Conservation (phyloP, 1,284 basidiomycete species). For the Austroboletus rostrupii region DNA sequence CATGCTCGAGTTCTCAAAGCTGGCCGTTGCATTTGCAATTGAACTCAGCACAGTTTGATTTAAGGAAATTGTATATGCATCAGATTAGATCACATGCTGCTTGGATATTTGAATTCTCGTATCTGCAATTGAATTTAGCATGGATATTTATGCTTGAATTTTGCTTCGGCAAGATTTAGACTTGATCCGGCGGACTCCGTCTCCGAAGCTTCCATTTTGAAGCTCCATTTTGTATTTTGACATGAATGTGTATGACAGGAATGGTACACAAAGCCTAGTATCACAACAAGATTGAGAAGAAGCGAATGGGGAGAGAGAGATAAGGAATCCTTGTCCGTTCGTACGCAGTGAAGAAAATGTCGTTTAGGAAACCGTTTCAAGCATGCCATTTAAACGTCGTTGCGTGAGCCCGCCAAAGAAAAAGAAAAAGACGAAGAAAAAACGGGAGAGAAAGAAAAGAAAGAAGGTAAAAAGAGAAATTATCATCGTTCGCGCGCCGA, state of each 20-base stretch:
- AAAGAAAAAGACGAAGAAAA: not conserved
- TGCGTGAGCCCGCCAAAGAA: not conserved
- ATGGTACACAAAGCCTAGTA: not conserved
- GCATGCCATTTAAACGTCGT: no score
- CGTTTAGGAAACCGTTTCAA: no score
- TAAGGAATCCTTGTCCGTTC: no score
- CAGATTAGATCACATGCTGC: no score
- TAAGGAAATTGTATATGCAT: no score
- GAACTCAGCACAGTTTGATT: constrained; percentile 58
- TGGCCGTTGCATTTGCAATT: constrained; percentile 80
- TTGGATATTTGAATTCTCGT: no score
- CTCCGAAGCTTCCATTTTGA: not conserved
- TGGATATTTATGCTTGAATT: no score
- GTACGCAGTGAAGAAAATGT: no score
- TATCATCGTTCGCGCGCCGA: not conserved
- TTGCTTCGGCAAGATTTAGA: no score
- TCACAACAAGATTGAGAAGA: not conserved
- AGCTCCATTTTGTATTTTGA: not conserved
- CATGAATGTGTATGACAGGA: no score
- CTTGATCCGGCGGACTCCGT: no score
- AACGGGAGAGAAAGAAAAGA: not conserved
- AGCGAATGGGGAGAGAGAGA: not conserved
- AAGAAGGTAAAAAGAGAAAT: not conserved
- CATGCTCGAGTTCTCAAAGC: constrained; percentile 86
- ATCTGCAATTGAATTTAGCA: no score